Conservation (phyloP, 2,329 filamentous ascomycete species). For the Teratosphaeria epicoccoides region DNA sequence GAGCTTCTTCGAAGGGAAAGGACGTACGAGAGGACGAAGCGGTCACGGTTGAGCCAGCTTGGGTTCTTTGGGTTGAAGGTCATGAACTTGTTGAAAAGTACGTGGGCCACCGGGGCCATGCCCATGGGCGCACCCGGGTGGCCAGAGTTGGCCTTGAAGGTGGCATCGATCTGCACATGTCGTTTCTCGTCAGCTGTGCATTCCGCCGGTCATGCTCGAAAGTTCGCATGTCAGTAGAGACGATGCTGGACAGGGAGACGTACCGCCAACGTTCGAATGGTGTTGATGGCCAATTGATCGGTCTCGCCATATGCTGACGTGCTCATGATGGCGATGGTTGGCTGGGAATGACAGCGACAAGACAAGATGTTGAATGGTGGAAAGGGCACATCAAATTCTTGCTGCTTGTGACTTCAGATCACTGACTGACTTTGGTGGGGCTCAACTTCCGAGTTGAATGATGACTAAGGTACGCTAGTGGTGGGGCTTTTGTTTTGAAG, state of each 20-base stretch:
- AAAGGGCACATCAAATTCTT: not conserved
- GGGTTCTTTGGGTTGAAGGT: conserved; percentile 99
- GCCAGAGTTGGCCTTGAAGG: conserved; percentile 87
- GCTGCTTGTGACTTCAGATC: not conserved
- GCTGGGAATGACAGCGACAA: not conserved
- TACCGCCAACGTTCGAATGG: conserved; percentile 93
- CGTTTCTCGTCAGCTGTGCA: conserved; percentile 2
- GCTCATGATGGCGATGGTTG: conserved; percentile 50
- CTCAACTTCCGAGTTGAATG: no score
- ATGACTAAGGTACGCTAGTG: not conserved
- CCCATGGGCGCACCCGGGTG: conserved; percentile 98
- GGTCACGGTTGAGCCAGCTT: conserved; percentile 91
- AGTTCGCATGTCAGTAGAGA: not conserved
- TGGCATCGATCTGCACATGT: conserved; percentile 78
- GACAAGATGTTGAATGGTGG: not conserved
- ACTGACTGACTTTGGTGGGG: not conserved
- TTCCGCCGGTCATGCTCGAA: not conserved
- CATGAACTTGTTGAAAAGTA: conserved; percentile 98
- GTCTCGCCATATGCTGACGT: conserved; percentile 60
- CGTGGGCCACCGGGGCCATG: conserved; percentile 90
- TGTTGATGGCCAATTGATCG: conserved; percentile 92
- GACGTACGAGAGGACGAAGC: conserved; percentile 95
- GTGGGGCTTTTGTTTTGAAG: not conserved
- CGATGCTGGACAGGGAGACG: conserved; percentile 37
- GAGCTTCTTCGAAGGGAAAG: not conserved